Evolutionary conservation across 345 rosid genomes (phyloP).

Genomic region (Erodium maritimum): DNA sequence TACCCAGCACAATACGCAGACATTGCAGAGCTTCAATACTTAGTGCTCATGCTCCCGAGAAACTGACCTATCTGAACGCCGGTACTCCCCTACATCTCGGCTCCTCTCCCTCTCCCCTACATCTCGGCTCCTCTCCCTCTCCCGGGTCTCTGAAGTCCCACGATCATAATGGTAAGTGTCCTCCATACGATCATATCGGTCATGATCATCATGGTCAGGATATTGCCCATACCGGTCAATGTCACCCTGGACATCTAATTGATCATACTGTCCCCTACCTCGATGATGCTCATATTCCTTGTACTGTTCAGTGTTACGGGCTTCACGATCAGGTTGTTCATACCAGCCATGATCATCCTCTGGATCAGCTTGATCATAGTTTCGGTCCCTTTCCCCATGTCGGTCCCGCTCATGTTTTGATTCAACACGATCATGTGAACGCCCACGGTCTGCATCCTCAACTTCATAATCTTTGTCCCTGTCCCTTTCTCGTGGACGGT

Average conservation of each 20-base stretch:
- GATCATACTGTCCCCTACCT: constrained; percentile 45
- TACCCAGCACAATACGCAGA: no score
- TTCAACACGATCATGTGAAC: constrained; percentile 45
- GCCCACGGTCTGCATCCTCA: constrained; percentile 41
- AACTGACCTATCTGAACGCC: constrained; percentile 17
- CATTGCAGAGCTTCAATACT: neutral
- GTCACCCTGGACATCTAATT: constrained; percentile 37
- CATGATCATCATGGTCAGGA: constrained; percentile 32
- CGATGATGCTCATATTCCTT: constrained; percentile 42
- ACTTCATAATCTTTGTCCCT: constrained; percentile 40
- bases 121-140: constrained; percentile 3
- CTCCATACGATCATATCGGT: constrained; percentile 44
- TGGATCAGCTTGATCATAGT: constrained; percentile 45
- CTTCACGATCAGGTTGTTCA: constrained; percentile 12
- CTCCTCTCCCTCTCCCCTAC: constrained; percentile 10
- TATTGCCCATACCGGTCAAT: constrained; percentile 58
- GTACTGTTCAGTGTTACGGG: constrained; percentile 40
- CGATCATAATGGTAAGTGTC: constrained; percentile 53
- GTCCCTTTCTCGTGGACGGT: constrained; percentile 34
- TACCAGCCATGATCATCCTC: constrained; percentile 49
- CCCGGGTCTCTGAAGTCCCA: constrained; percentile 23
- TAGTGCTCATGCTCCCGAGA: constrained; percentile 3
- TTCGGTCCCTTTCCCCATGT: constrained; percentile 33
- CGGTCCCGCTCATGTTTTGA: constrained; percentile 49
- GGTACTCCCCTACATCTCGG: constrained; percentile 28